Conservation (phyloP, 345 rosid genomes). For the Pseudoturritis turrita region DNA sequence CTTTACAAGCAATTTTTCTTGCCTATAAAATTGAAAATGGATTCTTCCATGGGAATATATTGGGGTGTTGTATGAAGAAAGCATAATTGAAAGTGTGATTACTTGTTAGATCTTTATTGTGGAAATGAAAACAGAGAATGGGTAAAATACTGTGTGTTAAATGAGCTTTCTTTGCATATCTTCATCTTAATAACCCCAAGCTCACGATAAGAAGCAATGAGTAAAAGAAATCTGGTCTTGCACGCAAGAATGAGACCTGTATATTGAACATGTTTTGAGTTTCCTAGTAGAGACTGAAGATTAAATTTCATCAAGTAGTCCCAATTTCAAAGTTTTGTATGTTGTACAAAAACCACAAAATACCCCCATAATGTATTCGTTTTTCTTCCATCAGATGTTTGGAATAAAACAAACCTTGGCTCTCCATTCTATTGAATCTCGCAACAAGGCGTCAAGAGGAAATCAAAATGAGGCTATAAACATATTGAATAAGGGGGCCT, state of each 20-base stretch:
- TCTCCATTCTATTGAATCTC: background rate
- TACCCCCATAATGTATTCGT: background rate
- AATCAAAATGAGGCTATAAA: background rate
- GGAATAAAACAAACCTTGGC: background rate
- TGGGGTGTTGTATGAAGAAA: background rate
- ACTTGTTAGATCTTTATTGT: background rate
- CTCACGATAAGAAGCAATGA: too few relatives aligned
- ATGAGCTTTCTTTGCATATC: too few relatives aligned
- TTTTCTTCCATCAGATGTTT: background rate
- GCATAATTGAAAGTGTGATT: background rate
- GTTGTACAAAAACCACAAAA: background rate
- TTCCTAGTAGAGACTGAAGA: too few relatives aligned
- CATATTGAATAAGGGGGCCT: background rate
- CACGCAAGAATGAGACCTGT: too few relatives aligned
- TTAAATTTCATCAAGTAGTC: background rate
- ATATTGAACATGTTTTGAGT: too few relatives aligned
- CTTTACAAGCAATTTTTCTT: background rate
- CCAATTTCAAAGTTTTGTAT: background rate
- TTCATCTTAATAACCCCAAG: too few relatives aligned
- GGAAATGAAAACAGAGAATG: background rate
- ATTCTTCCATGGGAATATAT: background rate
- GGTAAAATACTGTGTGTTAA: too few relatives aligned
- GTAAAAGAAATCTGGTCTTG: too few relatives aligned
- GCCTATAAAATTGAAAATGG: background rate
- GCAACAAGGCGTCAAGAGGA: background rate